Evolutionary conservation across 495 filamentous ascomycete genomes (phyloP).

Genomic region (Trichoderma parareesei): DNA sequence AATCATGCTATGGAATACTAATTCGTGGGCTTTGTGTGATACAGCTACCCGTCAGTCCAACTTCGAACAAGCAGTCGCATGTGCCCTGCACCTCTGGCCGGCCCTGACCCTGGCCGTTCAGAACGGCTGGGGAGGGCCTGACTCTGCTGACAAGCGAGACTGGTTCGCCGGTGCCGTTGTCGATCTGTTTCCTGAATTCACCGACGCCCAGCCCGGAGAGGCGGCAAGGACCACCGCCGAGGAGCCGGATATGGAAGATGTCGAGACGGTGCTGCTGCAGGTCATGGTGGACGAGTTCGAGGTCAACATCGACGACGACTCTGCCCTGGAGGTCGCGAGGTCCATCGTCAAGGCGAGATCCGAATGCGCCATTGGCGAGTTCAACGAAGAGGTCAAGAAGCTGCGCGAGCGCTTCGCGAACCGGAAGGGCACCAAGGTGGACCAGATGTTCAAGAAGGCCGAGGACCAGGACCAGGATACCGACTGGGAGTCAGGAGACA

Average conservation of each 20-base stretch:
- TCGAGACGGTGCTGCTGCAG: slow-evolving; percentile 76
- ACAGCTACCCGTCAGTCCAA: slow-evolving; percentile 31
- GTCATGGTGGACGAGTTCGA: slow-evolving; percentile 96
- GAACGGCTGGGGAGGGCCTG: slow-evolving; percentile 81
- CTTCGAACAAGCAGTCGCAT: slow-evolving; percentile 76
- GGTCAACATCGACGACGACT: slow-evolving; percentile 82
- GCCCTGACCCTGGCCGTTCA: slow-evolving; percentile 80
- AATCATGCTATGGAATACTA: neutral
- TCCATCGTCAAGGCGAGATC: slow-evolving; percentile 59
- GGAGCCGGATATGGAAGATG: slow-evolving; percentile 71
- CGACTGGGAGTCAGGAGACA: slow-evolving; percentile 42
- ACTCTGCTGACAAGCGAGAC: slow-evolving; percentile 79
- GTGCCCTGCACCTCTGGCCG: slow-evolving; percentile 74
- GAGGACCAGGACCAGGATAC: slow-evolving; percentile 53
- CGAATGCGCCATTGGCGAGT: slow-evolving; percentile 55
- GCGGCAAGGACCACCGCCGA: slow-evolving; percentile 14
- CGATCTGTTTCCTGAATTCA: slow-evolving; percentile 62
- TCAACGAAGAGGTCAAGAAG: slow-evolving; percentile 51
- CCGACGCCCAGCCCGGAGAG: slow-evolving; percentile 26
- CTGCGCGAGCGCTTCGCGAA: slow-evolving; percentile 60
- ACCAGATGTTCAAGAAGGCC: slow-evolving; percentile 49
- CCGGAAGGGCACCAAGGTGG: slow-evolving; percentile 44
- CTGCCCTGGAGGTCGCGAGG: slow-evolving; percentile 62
- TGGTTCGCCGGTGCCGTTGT: slow-evolving; percentile 89
- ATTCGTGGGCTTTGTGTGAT: neutral